Conservation (phyloP, 306 rosid genomes). For the Boehmeria nivea region DNA sequence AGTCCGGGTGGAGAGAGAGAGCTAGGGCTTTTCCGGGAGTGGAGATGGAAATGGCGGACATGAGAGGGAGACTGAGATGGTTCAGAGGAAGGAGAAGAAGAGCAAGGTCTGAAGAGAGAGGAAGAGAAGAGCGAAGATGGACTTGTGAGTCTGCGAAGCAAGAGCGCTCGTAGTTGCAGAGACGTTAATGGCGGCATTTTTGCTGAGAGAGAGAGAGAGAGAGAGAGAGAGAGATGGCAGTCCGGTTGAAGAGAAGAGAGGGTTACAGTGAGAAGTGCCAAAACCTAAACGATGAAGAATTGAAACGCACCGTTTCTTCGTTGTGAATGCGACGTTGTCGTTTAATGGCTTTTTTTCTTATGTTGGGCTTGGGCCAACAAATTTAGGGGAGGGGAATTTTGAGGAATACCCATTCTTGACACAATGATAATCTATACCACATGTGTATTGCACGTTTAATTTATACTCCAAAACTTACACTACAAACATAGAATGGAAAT, state of each 20-base stretch:
- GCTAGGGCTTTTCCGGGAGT: neutral
- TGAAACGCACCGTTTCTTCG: neutral
- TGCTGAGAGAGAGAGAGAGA: neutral
- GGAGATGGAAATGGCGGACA: conserved; percentile 20
- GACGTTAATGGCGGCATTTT: conserved; percentile 56
- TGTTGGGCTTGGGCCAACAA: too few relatives aligned
- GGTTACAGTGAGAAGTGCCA: too few relatives aligned
- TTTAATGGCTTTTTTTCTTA: too few relatives aligned
- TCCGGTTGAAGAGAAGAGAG: neutral
- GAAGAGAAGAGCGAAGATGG: conserved; percentile 21
- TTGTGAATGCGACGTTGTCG: neutral
- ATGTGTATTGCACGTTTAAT: too few relatives aligned
- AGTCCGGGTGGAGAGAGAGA: neutral
- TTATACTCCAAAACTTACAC: too few relatives aligned
- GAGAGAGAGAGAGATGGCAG: conserved; percentile 1
- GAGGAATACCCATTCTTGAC: too few relatives aligned
- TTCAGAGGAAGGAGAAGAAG: conserved; percentile 6
- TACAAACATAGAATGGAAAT: too few relatives aligned
- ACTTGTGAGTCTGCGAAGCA: conserved; percentile 36
- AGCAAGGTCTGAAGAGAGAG: conserved; percentile 5
- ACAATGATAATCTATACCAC: too few relatives aligned
- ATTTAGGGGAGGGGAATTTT: too few relatives aligned
- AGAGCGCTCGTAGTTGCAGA: conserved; percentile 50
- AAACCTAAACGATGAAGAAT: neutral
- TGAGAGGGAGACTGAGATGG: conserved; percentile 21